A percentile compares a stretch with the other conserved stretches of the same genome.
Conservation (phyloP, 208 protist species). For the Crithidia brevicula region DNA sequence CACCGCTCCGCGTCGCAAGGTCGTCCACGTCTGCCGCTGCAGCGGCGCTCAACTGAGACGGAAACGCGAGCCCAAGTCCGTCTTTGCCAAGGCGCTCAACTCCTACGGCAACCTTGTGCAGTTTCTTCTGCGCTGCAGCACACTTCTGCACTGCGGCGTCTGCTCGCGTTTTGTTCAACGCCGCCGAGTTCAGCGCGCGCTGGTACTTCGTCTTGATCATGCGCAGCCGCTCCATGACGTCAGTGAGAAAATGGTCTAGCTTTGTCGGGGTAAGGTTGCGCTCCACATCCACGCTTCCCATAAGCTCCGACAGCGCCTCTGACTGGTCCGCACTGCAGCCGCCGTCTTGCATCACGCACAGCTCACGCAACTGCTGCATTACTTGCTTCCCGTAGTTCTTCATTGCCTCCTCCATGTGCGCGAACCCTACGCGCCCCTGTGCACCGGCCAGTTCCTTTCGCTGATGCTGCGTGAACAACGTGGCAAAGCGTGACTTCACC, state of each 20-base stretch:
- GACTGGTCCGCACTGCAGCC: neutral
- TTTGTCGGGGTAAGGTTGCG: slow-evolving; percentile 24
- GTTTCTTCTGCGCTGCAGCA: slow-evolving; percentile 23
- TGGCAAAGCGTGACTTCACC: slow-evolving; percentile 54
- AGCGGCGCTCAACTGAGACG: neutral
- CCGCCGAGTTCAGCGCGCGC: slow-evolving; percentile 36
- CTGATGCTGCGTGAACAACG: slow-evolving; percentile 56
- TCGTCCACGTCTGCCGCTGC: neutral
- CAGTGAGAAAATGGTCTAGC: slow-evolving; percentile 50
- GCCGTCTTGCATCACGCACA: slow-evolving; percentile 30
- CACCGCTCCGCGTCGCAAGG: neutral
- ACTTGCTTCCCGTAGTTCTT: slow-evolving; percentile 39
- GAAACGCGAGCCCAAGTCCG: slow-evolving; percentile 19
- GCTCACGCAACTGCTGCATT: slow-evolving; percentile 46
- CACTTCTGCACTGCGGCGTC: slow-evolving; percentile 51
- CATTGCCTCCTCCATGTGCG: slow-evolving; percentile 54
- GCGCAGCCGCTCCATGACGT: slow-evolving; percentile 59
- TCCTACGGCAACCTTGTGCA: slow-evolving; percentile 36
- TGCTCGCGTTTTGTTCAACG: slow-evolving; percentile 47
- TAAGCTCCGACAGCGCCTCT: slow-evolving; percentile 19
- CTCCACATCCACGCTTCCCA: slow-evolving; percentile 18
- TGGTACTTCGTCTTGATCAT: slow-evolving; percentile 53
- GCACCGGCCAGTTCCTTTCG: slow-evolving; percentile 51
- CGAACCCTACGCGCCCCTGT: slow-evolving; percentile 44
- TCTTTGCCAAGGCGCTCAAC: slow-evolving; percentile 29